Percentiles rank a stretch among this genome's conserved stretches.
phyloP scores from a whole-genome alignment of 169 alveolate species.

The Plasmodium fragile region DNA sequence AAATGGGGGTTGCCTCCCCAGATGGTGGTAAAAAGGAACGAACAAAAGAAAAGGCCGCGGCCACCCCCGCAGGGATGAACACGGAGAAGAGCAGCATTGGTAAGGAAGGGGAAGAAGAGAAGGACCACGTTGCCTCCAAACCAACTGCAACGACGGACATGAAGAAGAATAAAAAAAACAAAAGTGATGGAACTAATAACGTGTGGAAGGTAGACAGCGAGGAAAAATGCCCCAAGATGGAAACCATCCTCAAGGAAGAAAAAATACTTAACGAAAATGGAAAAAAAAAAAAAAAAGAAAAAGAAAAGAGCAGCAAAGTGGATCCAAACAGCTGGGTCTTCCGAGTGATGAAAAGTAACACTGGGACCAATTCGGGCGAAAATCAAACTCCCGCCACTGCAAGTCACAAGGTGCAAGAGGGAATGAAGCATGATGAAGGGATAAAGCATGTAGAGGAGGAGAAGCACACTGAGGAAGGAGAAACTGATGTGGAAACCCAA shows the following conservation, averaged over 20 bases:
- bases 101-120: not conserved
- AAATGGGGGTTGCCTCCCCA: not conserved
- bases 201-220: conserved; percentile 14
- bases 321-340: conserved; percentile 73
- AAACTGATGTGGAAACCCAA: not conserved
- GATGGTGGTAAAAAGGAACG: not conserved
- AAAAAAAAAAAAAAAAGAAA: conserved; percentile 39
- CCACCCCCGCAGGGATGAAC: not conserved
- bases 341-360: conserved; percentile 42
- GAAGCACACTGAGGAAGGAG: not conserved
- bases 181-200: conserved; percentile 25
- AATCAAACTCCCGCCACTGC: not conserved
- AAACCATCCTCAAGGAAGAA: conserved; percentile 21
- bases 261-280: not conserved
- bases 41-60: not conserved
- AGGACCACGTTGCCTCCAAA: not conserved
- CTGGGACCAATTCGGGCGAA: not conserved
- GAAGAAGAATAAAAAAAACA: conserved; percentile 19
- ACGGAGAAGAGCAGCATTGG: not conserved
- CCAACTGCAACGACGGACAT: not conserved
- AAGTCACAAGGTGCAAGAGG: not conserved
- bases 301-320: not conserved
- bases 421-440: not conserved
- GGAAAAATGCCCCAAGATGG: not conserved
- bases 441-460: not conserved